Percentiles rank a stretch among this genome's conserved stretches.
Evolutionary conservation across 345 rosid genomes (phyloP).

Genomic region (Euphorbia peplus): DNA sequence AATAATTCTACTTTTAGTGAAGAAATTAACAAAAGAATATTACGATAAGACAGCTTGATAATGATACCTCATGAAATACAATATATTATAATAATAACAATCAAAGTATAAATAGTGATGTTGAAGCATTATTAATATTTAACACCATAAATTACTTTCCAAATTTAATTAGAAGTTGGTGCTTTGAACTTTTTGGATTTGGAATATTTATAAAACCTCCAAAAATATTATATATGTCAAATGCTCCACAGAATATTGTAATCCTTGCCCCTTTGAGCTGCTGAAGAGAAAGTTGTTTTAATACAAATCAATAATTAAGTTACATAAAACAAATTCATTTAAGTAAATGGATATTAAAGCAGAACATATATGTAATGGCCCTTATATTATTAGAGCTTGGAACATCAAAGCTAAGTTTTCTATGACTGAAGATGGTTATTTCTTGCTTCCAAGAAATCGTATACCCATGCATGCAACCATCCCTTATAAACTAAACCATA

Average conservation of each 20-base stretch:
- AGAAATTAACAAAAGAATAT: not conserved
- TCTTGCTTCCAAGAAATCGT: too few species aligned
- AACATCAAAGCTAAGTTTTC: too few species aligned
- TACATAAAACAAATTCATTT: not conserved
- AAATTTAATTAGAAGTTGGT: not conserved
- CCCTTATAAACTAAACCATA: too few species aligned
- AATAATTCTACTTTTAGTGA: not conserved
- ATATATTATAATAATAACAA: not conserved
- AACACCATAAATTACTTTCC: not conserved
- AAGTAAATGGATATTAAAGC: too few species aligned
- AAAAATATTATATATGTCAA: not conserved
- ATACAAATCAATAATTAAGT: not conserved
- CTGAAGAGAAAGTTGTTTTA: constrained; percentile 7
- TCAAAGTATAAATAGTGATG: too few species aligned
- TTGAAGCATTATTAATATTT: not conserved
- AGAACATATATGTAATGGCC: too few species aligned
- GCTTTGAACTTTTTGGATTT: constrained; percentile 8
- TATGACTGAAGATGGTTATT: not conserved
- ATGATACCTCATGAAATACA: constrained; percentile 5
- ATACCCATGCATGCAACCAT: too few species aligned
- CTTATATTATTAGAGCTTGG: too few species aligned
- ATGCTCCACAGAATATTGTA: constrained; percentile 5
- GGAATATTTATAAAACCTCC: too few species aligned
- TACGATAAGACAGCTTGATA: constrained; percentile 7
- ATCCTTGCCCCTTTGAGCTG: constrained; percentile 10